phyloP scores from a whole-genome alignment of 495 filamentous ascomycete genomes.

The Copromyces sp. region DNA sequence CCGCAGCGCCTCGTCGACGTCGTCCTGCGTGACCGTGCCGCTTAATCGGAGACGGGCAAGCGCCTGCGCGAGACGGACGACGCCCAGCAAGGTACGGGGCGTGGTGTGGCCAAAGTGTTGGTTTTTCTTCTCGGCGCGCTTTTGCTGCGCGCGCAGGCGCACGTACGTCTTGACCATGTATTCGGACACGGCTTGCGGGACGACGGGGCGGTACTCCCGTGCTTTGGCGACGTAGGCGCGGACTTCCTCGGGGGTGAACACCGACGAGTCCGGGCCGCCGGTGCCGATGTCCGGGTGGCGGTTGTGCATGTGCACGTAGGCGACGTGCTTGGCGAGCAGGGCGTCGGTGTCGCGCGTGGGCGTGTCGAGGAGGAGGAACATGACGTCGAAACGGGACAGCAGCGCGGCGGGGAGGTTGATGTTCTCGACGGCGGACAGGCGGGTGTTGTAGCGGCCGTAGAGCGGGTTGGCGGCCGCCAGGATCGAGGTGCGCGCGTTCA shows the following conservation, averaged over 20 bases:
- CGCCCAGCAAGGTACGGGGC: conserved; percentile 82
- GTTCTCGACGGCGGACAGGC: conserved; percentile 92
- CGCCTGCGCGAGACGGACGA: conserved; percentile 87
- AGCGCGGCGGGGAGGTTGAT: conserved; percentile 96
- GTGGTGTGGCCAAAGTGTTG: conserved; percentile 89
- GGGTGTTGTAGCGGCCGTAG: conserved; percentile 96
- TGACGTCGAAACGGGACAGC: conserved; percentile 90
- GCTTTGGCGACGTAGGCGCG: conserved; percentile 93
- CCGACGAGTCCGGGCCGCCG: conserved; percentile 32
- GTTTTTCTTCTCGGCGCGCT: conserved; percentile 76
- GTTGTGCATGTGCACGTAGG: conserved; percentile 96
- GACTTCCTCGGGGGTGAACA: conserved; percentile 85
- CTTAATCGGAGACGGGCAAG: conserved; percentile 89
- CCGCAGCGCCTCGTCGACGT: conserved; percentile 90
- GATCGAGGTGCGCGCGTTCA: conserved; percentile 94
- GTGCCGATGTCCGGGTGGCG: conserved; percentile 70
- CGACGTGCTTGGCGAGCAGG: conserved; percentile 89
- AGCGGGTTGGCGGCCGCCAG: conserved; percentile 96
- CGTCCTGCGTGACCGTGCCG: conserved; percentile 71
- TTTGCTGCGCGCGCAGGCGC: conserved; percentile 76
- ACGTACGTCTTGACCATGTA: conserved; percentile 97
- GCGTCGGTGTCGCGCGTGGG: conserved; percentile 81
- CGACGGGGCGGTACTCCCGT: conserved; percentile 73
- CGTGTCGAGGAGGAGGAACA: conserved; percentile 93
- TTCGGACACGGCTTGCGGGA: conserved; percentile 75